phyloP scores from a whole-genome alignment of 2,329 filamentous ascomycete species.

The Clonostachys byssicola region DNA sequence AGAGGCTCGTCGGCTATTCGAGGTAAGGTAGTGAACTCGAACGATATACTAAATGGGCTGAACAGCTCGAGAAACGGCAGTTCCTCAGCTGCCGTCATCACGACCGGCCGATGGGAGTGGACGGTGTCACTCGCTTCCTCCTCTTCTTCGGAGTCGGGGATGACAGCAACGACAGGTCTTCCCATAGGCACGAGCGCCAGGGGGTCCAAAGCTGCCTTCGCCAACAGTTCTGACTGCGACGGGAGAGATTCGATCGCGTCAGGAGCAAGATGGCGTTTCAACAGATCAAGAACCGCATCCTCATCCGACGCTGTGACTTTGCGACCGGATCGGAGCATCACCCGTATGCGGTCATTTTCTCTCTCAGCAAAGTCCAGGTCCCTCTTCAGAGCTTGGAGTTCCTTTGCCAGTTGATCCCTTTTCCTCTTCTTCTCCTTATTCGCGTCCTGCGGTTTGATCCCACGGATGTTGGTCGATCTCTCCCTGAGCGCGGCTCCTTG shows the following conservation, averaged over 20 bases:
- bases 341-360: slow-evolving; percentile 53
- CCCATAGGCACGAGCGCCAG: slow-evolving; percentile 48
- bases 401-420: slow-evolving; percentile 46
- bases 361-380: slow-evolving; percentile 53
- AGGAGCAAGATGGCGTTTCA: slow-evolving; percentile 32
- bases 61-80: slow-evolving; percentile 69
- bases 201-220: slow-evolving; percentile 46
- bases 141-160: slow-evolving; percentile 16
- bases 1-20: slow-evolving; percentile 20
- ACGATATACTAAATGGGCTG: slow-evolving; percentile 60
- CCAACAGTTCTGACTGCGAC: slow-evolving; percentile 30
- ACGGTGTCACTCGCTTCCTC: slow-evolving; percentile 29
- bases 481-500: background rate
- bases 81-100: slow-evolving; percentile 59
- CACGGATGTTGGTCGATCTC: slow-evolving; percentile 26
- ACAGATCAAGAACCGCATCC: slow-evolving; percentile 30
- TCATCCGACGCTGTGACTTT: slow-evolving; percentile 23
- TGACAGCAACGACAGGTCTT: slow-evolving; percentile 17
- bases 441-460: slow-evolving; percentile 32
- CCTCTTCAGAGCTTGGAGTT: slow-evolving; percentile 51
- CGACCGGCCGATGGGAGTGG: slow-evolving; percentile 60
- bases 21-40: slow-evolving; percentile 42
- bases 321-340: slow-evolving; percentile 32
- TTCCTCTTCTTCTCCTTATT: slow-evolving; percentile 44
- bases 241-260: slow-evolving; percentile 18